Conservation (phyloP, 768 basidiomycete genomes). For the Trametes gibbosa region DNA sequence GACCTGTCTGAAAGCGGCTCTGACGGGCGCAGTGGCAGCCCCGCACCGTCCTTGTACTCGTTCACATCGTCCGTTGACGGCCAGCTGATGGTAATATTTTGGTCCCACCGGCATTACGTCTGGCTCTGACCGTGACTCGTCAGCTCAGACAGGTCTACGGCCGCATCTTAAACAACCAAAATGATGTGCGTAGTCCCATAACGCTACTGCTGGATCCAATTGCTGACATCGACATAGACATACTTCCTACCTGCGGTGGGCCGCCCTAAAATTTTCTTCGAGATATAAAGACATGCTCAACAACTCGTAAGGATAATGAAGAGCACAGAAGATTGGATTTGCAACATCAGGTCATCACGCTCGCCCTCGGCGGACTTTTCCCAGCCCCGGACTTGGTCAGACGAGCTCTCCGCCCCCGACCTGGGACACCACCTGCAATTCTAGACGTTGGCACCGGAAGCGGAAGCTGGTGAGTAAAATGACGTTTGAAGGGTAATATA, state of each 20-base stretch:
- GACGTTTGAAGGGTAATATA: not conserved
- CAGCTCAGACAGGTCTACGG: slow-evolving; percentile 30
- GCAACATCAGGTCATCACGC: slow-evolving; percentile 31
- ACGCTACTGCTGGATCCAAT: not conserved
- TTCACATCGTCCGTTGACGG: slow-evolving; percentile 31
- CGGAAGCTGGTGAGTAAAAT: slow-evolving; percentile 31
- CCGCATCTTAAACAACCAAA: slow-evolving; percentile 29
- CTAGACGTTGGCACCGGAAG: slow-evolving; percentile 35
- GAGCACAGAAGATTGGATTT: slow-evolving; percentile 33
- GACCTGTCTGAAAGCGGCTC: slow-evolving; percentile 12
- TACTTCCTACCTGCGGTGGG: slow-evolving; percentile 32
- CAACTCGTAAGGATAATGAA: slow-evolving; percentile 26
- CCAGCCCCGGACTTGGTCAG: slow-evolving; percentile 29
- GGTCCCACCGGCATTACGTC: not conserved
- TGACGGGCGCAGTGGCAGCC: slow-evolving; percentile 22
- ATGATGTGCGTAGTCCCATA: slow-evolving; percentile 24
- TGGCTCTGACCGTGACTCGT: not conserved
- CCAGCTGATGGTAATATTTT: slow-evolving; percentile 20
- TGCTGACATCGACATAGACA: slow-evolving; percentile 20
- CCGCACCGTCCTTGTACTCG: slow-evolving; percentile 32
- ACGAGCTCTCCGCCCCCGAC: slow-evolving; percentile 28
- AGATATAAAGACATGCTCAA: too few relatives aligned
- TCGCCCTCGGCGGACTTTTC: slow-evolving; percentile 27
- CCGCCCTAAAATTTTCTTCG: not conserved
- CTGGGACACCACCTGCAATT: slow-evolving; percentile 24